Evolutionary conservation across 805 yeast species (phyloP).

Genomic region (Yamadazyma sp.): DNA sequence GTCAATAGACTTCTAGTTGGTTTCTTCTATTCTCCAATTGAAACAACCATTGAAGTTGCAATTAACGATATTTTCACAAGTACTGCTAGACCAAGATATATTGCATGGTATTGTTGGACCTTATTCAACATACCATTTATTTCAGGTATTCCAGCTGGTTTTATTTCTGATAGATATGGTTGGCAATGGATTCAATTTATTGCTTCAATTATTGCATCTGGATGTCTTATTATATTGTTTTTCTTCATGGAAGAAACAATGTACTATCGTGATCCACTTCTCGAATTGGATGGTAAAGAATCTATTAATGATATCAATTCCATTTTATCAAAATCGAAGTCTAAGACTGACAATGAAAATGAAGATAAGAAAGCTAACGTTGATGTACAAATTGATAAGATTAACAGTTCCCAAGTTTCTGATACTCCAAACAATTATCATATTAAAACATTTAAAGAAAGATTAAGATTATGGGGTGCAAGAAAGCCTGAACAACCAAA

Average conservation of each 20-base stretch:
- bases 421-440: constrained; percentile 2
- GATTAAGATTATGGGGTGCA: constrained; percentile 14
- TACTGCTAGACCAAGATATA: constrained; percentile 29
- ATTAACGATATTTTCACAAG: constrained; percentile 31
- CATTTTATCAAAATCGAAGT: too few relatives aligned
- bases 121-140: constrained; percentile 27
- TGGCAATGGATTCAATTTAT: constrained; percentile 34
- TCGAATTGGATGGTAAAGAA: constrained; percentile 8
- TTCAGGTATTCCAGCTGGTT: constrained; percentile 31
- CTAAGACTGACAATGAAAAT: neutral
- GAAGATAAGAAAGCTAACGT: constrained; percentile 1
- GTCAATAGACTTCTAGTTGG: constrained; percentile 23
- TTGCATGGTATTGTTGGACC: constrained; percentile 26
- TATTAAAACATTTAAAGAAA: constrained; percentile 8
- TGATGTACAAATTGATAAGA: constrained; percentile 3
- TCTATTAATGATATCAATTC: constrained; percentile 10
- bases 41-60: constrained; percentile 30
- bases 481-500: constrained; percentile 10
- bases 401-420: constrained; percentile 3
- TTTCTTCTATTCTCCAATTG: constrained; percentile 37
- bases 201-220: constrained; percentile 25
- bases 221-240: constrained; percentile 20
- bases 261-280: constrained; percentile 15
- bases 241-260: constrained; percentile 34
- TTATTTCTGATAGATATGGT: constrained; percentile 17